These are phyloP conservation scores for Orbilia quercus DNA, from an alignment of 2,329 filamentous ascomycete species.

Conservation along the genomic window DNA sequence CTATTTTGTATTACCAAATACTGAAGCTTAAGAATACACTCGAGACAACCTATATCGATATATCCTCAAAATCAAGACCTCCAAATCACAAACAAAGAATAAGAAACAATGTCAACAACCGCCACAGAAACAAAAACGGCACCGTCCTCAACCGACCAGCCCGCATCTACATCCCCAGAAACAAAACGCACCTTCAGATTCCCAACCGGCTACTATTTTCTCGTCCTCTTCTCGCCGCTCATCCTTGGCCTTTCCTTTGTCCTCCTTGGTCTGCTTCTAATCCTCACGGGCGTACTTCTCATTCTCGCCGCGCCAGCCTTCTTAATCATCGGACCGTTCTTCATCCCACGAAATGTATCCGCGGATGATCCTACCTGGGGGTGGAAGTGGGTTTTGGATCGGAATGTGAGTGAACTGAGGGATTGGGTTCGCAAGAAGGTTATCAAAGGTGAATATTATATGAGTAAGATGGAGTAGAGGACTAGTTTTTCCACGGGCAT, in stretches of 20 bases:
- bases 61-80: too few relatives aligned
- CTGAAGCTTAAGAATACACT: too few relatives aligned
- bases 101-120: constrained; percentile 24
- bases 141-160: not conserved
- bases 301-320: constrained; percentile 44
- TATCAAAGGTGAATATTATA: constrained; percentile 30
- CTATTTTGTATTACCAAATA: too few relatives aligned
- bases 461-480: constrained; percentile 26
- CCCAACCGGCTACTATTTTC: constrained; percentile 47
- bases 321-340: constrained; percentile 41
- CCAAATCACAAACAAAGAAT: too few relatives aligned
- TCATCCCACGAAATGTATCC: constrained; percentile 47
- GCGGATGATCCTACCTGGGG: constrained; percentile 45
- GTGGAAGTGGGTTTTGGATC: constrained; percentile 51
- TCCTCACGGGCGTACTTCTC: constrained; percentile 38
- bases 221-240: constrained; percentile 48
- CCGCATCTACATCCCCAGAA: not conserved
- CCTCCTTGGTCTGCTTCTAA: constrained; percentile 24
- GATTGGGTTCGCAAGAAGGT: constrained; percentile 39
- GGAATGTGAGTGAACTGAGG: constrained; percentile 29
- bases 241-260: constrained; percentile 46
- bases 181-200: constrained; percentile 12
- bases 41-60: too few relatives aligned
- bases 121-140: constrained; percentile 26
- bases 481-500: not conserved